Conservation (phyloP, 2,329 filamentous ascomycete genomes). For the Exutisphaerella laricina region DNA sequence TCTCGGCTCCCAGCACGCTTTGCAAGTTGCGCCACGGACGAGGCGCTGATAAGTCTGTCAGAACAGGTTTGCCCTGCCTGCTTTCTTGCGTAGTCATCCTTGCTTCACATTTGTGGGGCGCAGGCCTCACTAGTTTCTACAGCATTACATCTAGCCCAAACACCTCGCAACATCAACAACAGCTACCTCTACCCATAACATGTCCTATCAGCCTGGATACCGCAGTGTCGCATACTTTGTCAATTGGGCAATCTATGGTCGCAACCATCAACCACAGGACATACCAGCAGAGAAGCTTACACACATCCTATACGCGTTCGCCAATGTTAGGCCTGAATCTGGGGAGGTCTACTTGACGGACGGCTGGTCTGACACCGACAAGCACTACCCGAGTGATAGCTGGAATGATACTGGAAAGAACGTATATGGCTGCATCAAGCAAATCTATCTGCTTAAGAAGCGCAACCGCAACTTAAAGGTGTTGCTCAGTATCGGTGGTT, state of each 20-base stretch:
- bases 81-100: constrained; percentile 12
- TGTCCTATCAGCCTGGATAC: constrained; percentile 25
- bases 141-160: too few species aligned
- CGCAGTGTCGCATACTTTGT: constrained; percentile 33
- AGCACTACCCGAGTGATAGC: constrained; percentile 63
- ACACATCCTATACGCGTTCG: constrained; percentile 86
- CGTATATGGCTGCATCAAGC: constrained; percentile 71
- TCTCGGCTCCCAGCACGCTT: not conserved
- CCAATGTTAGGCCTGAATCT: constrained; percentile 70
- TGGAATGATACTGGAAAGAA: constrained; percentile 62
- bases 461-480: constrained; percentile 69
- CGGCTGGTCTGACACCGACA: constrained; percentile 61
- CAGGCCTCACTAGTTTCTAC: not conserved
- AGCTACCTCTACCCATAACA: constrained; percentile 5
- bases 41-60: constrained; percentile 5
- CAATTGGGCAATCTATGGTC: constrained; percentile 37
- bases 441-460: constrained; percentile 71
- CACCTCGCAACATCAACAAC: too few species aligned
- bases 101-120: constrained; percentile 3
- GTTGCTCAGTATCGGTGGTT: constrained; percentile 78
- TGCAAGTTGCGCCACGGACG: not conserved
- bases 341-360: constrained; percentile 75
- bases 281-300: constrained; percentile 76
- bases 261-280: constrained; percentile 75
- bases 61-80: constrained; percentile 18